phyloP scores from a whole-genome alignment of 176 grass and related monocot genomes.

The Carex kokanica region DNA sequence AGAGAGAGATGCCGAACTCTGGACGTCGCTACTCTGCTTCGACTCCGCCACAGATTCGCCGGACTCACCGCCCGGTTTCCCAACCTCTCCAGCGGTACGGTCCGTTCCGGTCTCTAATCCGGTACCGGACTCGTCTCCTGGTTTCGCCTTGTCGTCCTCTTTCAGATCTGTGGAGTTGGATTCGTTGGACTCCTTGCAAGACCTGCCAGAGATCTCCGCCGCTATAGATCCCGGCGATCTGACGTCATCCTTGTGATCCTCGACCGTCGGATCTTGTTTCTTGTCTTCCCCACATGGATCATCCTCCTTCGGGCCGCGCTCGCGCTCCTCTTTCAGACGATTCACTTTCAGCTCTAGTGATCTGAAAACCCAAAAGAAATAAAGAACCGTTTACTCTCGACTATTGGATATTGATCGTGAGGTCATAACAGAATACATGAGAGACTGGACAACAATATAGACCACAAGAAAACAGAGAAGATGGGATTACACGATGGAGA shows the following conservation, averaged over 20 bases:
- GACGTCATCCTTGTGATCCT: slow-evolving; percentile 19
- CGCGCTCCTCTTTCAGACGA: slow-evolving; percentile 60
- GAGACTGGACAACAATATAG: slow-evolving; percentile 14
- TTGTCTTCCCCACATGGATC: slow-evolving; percentile 13
- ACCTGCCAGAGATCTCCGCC: slow-evolving; percentile 41
- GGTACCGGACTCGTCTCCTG: slow-evolving; percentile 6
- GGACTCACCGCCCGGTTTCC: slow-evolving; percentile 28
- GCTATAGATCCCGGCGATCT: slow-evolving; percentile 43
- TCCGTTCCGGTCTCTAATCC: slow-evolving; percentile 23
- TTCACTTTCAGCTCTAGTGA: slow-evolving; percentile 80
- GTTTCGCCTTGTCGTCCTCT: slow-evolving; percentile 17
- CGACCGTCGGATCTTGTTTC: slow-evolving; percentile 34
- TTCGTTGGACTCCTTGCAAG: slow-evolving; percentile 82
- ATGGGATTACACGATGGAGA: slow-evolving; percentile 74
- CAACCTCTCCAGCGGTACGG: not conserved
- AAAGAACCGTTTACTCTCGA: slow-evolving; percentile 14
- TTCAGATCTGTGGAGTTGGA: slow-evolving; percentile 89
- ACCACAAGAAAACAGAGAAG: slow-evolving; percentile 10
- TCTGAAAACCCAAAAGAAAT: slow-evolving; percentile 39
- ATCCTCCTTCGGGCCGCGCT: slow-evolving; percentile 29
- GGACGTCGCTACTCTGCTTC: slow-evolving; percentile 83
- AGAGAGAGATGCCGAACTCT: slow-evolving; percentile 71
- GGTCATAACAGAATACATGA: not conserved
- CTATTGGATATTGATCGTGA: slow-evolving; percentile 40
- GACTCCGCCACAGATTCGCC: slow-evolving; percentile 76